These are phyloP conservation scores for Carex sylvatica DNA, from an alignment of 202 grass and related monocot species.

Conservation along the genomic window DNA sequence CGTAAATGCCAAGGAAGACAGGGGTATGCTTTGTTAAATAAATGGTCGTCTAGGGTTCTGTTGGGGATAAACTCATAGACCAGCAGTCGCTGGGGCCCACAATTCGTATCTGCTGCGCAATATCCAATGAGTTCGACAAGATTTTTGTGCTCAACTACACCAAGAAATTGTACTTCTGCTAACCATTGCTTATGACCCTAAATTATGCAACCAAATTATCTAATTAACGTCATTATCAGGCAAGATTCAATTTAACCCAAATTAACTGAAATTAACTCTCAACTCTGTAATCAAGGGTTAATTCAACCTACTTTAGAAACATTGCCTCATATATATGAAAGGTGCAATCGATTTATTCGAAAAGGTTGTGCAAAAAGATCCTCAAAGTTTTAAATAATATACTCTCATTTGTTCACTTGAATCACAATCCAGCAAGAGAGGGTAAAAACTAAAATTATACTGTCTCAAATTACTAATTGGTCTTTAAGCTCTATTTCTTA, in stretches of 20 bases:
- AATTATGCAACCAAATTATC: not conserved
- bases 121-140: constrained; percentile 50
- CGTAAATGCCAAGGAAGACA: constrained; percentile 43
- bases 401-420: not conserved
- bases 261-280: not conserved
- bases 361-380: not conserved
- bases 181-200: constrained; percentile 48
- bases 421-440: not conserved
- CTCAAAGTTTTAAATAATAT: not conserved
- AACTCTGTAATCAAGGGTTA: not conserved
- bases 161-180: constrained; percentile 41
- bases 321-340: not conserved
- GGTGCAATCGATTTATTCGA: not conserved
- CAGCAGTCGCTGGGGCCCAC: constrained; percentile 41
- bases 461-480: not conserved
- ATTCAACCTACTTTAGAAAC: not conserved
- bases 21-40: constrained; percentile 39
- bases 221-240: not conserved
- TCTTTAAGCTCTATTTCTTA: not conserved
- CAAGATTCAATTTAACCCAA: not conserved
- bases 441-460: not conserved
- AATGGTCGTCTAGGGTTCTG: constrained; percentile 51
- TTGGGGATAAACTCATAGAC: constrained; percentile 60
- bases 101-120: constrained; percentile 32
- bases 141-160: constrained; percentile 43